phyloP scores from a whole-genome alignment of 2,329 filamentous ascomycete genomes.

The Coleophoma crateriformis region DNA sequence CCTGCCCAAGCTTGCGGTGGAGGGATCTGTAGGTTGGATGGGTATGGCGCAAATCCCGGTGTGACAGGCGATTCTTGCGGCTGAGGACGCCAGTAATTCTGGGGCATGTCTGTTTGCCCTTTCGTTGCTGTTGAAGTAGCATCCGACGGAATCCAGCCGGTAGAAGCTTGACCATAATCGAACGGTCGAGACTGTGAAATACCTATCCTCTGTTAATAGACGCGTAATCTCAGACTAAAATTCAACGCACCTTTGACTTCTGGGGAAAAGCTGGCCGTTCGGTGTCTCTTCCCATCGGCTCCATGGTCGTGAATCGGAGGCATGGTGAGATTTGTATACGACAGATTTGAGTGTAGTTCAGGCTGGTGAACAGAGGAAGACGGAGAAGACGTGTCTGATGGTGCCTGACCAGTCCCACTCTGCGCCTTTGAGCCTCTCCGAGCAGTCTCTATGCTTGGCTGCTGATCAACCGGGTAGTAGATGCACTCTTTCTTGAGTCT shows the following conservation, averaged over 20 bases:
- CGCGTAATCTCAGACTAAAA: constrained; percentile 1
- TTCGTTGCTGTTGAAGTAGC: constrained; percentile 28
- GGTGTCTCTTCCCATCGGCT: constrained; percentile 33
- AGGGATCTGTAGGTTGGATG: constrained; percentile 26
- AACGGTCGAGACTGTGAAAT: constrained; percentile 22
- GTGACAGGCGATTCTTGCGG: constrained; percentile 44
- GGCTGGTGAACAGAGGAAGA: constrained; percentile 35
- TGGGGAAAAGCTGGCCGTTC: constrained; percentile 26
- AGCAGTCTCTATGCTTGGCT: constrained; percentile 36
- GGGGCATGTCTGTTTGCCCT: constrained; percentile 31
- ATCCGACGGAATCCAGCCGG: constrained; percentile 25
- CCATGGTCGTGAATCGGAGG: constrained; percentile 40
- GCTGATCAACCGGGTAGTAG: constrained; percentile 84
- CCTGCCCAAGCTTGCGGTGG: constrained; percentile 23
- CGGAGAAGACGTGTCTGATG: constrained; percentile 44
- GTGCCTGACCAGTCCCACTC: constrained; percentile 26
- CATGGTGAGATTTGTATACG: constrained; percentile 38
- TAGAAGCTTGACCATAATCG: constrained; percentile 18
- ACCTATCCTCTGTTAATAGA: constrained; percentile 7
- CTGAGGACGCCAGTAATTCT: constrained; percentile 43
- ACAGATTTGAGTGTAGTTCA: constrained; percentile 33
- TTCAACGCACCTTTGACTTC: constrained; percentile 23
- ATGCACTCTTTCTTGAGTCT: constrained; percentile 91
- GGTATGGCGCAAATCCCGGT: constrained; percentile 44
- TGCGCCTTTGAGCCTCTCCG: constrained; percentile 33